These are phyloP conservation scores for Arabidopsis thaliana DNA, from an alignment of 345 rosid species.

Conservation along the genomic window DNA sequence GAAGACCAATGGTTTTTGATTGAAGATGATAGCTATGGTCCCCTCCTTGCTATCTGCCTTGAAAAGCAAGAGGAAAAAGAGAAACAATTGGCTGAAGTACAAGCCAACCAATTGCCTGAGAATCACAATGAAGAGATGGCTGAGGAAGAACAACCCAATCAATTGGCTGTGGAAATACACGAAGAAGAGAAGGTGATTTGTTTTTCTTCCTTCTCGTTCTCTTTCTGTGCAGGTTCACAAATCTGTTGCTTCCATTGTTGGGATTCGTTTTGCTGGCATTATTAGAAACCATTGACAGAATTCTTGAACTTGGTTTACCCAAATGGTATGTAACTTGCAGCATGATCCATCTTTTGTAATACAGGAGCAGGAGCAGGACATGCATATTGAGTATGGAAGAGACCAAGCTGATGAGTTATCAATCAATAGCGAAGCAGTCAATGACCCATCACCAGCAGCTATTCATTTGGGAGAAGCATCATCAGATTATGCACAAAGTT, in stretches of 20 bases:
- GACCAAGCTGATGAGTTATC: conserved; percentile 22
- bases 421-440: conserved; percentile 1
- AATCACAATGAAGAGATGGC: conserved; percentile 7
- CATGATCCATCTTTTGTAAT: conserved; percentile 17
- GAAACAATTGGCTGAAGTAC: not conserved
- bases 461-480: conserved; percentile 17
- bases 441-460: conserved; percentile 23
- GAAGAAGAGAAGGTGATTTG: conserved; percentile 11
- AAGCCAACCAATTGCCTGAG: not conserved
- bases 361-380: conserved; percentile 24
- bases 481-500: conserved; percentile 1
- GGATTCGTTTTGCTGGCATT: conserved; percentile 3
- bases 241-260: not conserved
- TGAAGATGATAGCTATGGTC: conserved; percentile 42
- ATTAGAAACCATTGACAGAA: not conserved
- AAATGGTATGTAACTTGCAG: not conserved
- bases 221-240: not conserved
- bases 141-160: conserved; percentile 3
- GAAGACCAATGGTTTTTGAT: conserved; percentile 49
- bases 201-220: conserved; percentile 13
- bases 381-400: conserved; percentile 11
- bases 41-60: conserved; percentile 38
- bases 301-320: too few relatives aligned
- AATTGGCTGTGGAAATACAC: not conserved
- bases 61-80: conserved; percentile 34